phyloP scores from a whole-genome alignment of 179 eudicot genomes.

The Silene noctiflora region DNA sequence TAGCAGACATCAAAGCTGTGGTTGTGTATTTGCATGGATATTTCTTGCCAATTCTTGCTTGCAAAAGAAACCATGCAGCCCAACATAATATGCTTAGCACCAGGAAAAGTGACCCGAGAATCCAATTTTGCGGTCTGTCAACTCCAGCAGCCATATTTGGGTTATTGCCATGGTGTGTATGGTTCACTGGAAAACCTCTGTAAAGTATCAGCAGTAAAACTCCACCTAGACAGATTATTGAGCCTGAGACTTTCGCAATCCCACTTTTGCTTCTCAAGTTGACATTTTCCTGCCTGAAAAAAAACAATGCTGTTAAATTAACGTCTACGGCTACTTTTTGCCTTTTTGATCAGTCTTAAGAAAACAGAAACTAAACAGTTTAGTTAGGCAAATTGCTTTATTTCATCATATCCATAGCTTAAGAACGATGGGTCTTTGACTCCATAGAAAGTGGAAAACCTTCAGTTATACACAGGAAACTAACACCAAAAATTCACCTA shows the following conservation, averaged over 20 bases:
- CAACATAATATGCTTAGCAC: constrained; percentile 45
- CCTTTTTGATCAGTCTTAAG: no score
- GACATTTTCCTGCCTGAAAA: constrained; percentile 64
- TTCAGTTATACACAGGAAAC: neutral
- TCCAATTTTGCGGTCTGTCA: constrained; percentile 27
- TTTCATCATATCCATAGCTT: no score
- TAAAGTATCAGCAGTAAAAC: constrained; percentile 51
- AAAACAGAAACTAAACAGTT: no score
- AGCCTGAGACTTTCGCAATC: constrained; percentile 59
- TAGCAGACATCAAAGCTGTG: constrained; percentile 59
- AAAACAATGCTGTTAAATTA: neutral
- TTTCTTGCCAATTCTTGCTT: constrained; percentile 56
- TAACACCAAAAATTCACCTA: constrained; percentile 36
- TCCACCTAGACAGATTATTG: constrained; percentile 50
- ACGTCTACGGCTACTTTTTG: neutral
- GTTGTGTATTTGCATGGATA: constrained; percentile 59
- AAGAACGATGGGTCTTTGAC: no score
- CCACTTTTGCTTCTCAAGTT: constrained; percentile 56
- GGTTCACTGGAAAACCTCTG: constrained; percentile 55
- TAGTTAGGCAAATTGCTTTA: neutral
- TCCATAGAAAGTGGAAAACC: no score
- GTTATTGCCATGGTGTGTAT: constrained; percentile 17
- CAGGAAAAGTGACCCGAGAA: constrained; percentile 50
- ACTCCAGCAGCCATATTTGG: constrained; percentile 2
- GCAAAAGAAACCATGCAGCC: constrained; percentile 86